Evolutionary conservation across 208 protist species (phyloP).

Genomic region (Crithidia sp.): DNA sequence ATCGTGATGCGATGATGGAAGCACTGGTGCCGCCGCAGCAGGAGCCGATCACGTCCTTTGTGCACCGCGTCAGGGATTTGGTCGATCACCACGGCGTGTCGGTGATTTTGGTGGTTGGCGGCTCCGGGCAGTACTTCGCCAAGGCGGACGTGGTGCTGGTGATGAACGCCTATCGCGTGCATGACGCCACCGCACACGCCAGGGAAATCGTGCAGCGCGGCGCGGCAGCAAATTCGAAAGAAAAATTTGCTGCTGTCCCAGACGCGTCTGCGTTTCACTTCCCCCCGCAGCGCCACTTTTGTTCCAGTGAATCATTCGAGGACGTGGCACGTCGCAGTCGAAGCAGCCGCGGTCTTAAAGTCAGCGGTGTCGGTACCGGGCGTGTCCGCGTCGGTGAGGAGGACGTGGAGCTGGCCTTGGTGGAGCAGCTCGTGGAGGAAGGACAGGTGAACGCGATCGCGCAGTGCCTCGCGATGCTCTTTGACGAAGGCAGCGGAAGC

Average conservation of each 20-base stretch:
- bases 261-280: constrained; percentile 18
- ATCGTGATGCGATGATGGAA: constrained; percentile 91
- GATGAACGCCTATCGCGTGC: constrained; percentile 81
- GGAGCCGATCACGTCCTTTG: constrained; percentile 95
- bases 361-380: constrained; percentile 49
- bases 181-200: constrained; percentile 79
- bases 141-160: constrained; percentile 87
- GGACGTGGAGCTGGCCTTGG: constrained; percentile 69
- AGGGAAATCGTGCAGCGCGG: constrained; percentile 49
- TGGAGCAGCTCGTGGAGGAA: constrained; percentile 93
- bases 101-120: constrained; percentile 92
- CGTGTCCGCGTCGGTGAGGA: constrained; percentile 65
- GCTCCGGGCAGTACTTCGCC: constrained; percentile 93
- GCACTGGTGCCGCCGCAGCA: constrained; percentile 81
- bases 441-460: constrained; percentile 89
- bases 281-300: constrained; percentile 25
- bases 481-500: constrained; percentile 39
- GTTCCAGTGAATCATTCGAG: background rate
- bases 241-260: too few species aligned
- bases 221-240: background rate
- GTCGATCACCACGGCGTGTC: constrained; percentile 67
- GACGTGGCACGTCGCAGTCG: background rate
- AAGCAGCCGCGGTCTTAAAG: constrained; percentile 43
- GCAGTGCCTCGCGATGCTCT: constrained; percentile 75
- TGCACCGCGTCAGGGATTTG: constrained; percentile 72